Percentiles rank a stretch among this genome's conserved stretches.
phyloP scores from a whole-genome alignment of 805 yeast species.

The Wickerhamomyces kurtzmanii region DNA sequence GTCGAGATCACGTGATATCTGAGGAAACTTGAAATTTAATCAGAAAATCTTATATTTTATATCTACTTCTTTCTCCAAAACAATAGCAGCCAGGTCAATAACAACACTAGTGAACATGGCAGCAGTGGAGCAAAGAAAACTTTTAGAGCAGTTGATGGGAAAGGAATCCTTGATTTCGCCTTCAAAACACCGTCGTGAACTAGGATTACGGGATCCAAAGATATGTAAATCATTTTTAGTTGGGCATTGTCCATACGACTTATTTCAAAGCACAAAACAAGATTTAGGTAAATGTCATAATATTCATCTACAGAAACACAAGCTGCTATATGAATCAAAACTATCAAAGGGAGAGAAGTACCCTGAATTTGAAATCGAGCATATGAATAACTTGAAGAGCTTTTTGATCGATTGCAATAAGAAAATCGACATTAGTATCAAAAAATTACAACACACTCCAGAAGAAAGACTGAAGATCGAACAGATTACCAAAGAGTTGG shows the following conservation, averaged over 20 bases:
- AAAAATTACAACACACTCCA: conserved; percentile 59
- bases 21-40: too few relatives aligned
- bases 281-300: conserved; percentile 75
- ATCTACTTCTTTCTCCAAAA: too few relatives aligned
- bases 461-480: conserved; percentile 60
- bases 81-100: too few relatives aligned
- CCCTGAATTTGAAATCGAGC: conserved; percentile 38
- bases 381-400: conserved; percentile 33
- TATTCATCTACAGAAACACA: conserved; percentile 65
- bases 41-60: not conserved
- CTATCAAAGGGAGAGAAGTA: conserved; percentile 29
- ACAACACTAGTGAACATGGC: conserved; percentile 43
- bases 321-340: conserved; percentile 52
- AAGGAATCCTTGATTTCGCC: conserved; percentile 27
- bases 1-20: too few relatives aligned
- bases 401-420: conserved; percentile 61
- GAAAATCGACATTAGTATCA: conserved; percentile 51
- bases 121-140: conserved; percentile 62
- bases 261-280: conserved; percentile 74
- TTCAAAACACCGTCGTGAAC: conserved; percentile 28
- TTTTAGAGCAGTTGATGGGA: conserved; percentile 78
- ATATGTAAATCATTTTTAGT: conserved; percentile 79
- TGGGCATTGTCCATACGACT: conserved; percentile 79
- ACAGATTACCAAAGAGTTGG: conserved; percentile 45
- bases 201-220: conserved; percentile 38